Percentiles rank a stretch among this genome's conserved stretches.
Conservation (phyloP, 176 grass and related monocot species). For the Rhynchospora pubera region DNA sequence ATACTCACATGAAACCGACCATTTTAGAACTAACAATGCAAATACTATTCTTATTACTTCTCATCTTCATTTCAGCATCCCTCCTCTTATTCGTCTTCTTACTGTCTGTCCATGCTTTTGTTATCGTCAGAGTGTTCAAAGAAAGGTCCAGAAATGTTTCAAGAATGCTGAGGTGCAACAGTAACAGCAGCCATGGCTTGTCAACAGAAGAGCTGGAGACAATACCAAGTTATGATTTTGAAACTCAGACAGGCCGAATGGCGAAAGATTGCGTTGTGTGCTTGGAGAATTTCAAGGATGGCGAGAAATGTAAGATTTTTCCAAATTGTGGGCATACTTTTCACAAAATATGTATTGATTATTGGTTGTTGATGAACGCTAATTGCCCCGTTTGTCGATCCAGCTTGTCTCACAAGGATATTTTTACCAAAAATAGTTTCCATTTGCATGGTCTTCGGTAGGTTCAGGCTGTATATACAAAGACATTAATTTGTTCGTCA, state of each 20-base stretch:
- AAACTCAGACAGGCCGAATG: background rate
- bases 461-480: background rate
- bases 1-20: background rate
- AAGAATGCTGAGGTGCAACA: background rate
- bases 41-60: background rate
- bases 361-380: conserved; percentile 13
- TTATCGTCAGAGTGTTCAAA: conserved; percentile 4
- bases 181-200: background rate
- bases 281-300: conserved; percentile 14
- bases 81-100: background rate
- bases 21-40: background rate
- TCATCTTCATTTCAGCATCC: background rate
- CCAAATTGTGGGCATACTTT: conserved; percentile 7
- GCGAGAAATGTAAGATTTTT: background rate
- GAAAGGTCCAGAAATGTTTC: conserved; percentile 6
- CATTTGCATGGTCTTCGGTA: background rate
- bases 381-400: conserved; percentile 13
- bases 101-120: background rate
- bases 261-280: conserved; percentile 3
- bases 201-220: background rate
- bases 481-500: background rate
- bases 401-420: background rate
- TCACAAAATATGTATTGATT: conserved; percentile 6
- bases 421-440: background rate
- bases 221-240: background rate